Percentiles rank a stretch among this genome's conserved stretches.
Evolutionary conservation across 768 basidiomycete species (phyloP).

Genomic region (Lactifluus piperatus): DNA sequence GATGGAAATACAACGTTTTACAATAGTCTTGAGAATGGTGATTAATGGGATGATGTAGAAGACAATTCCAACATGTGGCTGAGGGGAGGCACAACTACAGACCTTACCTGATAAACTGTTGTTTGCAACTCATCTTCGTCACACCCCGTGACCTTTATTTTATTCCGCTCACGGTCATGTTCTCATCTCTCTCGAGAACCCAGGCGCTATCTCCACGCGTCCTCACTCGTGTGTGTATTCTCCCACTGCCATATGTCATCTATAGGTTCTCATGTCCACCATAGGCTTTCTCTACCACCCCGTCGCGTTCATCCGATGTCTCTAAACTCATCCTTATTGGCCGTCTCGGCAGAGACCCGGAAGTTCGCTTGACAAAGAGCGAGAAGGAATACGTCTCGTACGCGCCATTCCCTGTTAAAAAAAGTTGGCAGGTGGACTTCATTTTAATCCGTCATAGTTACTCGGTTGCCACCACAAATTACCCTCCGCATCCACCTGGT

Average conservation of each 20-base stretch:
- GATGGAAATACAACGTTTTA: constrained; percentile 20
- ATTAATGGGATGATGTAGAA: constrained; percentile 11
- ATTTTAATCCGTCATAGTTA: constrained; percentile 40
- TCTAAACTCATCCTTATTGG: constrained; percentile 76
- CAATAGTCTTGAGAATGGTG: constrained; percentile 17
- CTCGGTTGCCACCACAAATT: constrained; percentile 64
- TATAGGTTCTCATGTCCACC: not conserved
- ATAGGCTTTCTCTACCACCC: constrained; percentile 59
- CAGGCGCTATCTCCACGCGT: too few relatives aligned
- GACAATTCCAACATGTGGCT: constrained; percentile 10
- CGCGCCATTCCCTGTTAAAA: constrained; percentile 25
- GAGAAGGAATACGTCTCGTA: constrained; percentile 76
- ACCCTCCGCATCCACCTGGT: constrained; percentile 44
- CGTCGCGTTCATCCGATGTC: constrained; percentile 48
- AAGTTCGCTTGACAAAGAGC: constrained; percentile 54
- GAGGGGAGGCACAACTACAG: constrained; percentile 3
- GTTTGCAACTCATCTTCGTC: not conserved
- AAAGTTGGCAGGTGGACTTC: not conserved
- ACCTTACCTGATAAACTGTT: not conserved
- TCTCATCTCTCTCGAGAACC: too few relatives aligned
- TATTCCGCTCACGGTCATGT: too few relatives aligned
- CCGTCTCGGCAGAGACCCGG: constrained; percentile 61
- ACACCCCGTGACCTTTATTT: not conserved
- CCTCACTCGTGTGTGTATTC: constrained; percentile 36
- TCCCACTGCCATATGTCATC: too few relatives aligned